These are phyloP conservation scores for Lumnitzera racemosa DNA, from an alignment of 345 rosid species.

Conservation along the genomic window DNA sequence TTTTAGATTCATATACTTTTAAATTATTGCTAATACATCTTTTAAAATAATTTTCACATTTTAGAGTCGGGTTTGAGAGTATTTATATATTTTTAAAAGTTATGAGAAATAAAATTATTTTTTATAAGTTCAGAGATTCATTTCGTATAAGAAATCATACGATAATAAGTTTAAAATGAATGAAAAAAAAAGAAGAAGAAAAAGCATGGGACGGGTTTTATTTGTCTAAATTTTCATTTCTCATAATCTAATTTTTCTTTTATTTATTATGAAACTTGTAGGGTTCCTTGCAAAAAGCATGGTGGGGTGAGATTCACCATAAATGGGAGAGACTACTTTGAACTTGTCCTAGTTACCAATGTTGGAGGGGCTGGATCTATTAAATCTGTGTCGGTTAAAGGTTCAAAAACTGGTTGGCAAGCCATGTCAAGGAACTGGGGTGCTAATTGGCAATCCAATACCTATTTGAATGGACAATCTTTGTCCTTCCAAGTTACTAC, in stretches of 20 bases:
- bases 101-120: too few species aligned
- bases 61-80: too few species aligned
- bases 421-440: conserved; percentile 96
- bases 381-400: conserved; percentile 55
- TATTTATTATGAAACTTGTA: conserved; percentile 14
- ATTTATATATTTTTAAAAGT: too few species aligned
- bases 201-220: too few species aligned
- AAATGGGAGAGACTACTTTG: conserved; percentile 80
- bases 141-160: too few species aligned
- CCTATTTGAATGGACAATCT: conserved; percentile 70
- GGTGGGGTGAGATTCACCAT: conserved; percentile 89
- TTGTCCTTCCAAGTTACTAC: conserved; percentile 70
- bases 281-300: conserved; percentile 75
- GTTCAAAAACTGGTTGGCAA: conserved; percentile 68
- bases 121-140: too few species aligned
- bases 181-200: too few species aligned
- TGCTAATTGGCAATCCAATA: conserved; percentile 90
- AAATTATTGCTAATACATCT: neutral
- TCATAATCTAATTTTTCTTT: too few species aligned
- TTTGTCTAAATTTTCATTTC: too few species aligned
- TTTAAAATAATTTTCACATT: neutral
- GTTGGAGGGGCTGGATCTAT: conserved; percentile 79
- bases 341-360: conserved; percentile 65
- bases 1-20: neutral
- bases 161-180: too few species aligned